A percentile compares a stretch with the other conserved stretches of the same genome.
Conservation (phyloP, 495 filamentous ascomycete species). For the Hapsidospora chrysogenum region DNA sequence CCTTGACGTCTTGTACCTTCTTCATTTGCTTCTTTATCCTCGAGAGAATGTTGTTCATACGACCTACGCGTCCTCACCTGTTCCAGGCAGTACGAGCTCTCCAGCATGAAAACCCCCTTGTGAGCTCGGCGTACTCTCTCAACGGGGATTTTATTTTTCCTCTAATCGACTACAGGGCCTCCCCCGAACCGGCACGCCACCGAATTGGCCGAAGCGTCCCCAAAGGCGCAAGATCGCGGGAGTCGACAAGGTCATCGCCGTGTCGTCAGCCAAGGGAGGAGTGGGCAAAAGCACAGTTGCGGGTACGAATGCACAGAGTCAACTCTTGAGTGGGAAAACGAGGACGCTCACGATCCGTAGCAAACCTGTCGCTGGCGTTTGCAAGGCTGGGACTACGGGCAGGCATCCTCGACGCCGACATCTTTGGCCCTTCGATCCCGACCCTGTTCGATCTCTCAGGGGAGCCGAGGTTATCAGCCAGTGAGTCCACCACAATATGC, state of each 20-base stretch:
- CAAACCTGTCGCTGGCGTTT: conserved; percentile 76
- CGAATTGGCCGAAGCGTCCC: conserved; percentile 70
- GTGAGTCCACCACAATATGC: conserved; percentile 25
- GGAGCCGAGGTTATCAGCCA: conserved; percentile 48
- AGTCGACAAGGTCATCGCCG: conserved; percentile 75
- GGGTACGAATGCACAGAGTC: too few species aligned
- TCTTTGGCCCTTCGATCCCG: conserved; percentile 91
- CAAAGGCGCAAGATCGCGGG: conserved; percentile 59
- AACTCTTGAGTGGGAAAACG: too few species aligned
- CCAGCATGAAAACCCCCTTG: conserved; percentile 85
- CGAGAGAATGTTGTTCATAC: too few species aligned
- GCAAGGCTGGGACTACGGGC: conserved; percentile 61
- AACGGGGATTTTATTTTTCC: too few species aligned
- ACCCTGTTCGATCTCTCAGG: conserved; percentile 68
- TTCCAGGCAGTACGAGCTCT: conserved; percentile 48
- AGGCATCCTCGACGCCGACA: conserved; percentile 87
- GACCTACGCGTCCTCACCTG: conserved; percentile 22
- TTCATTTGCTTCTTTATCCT: not conserved
- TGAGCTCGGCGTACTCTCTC: too few species aligned
- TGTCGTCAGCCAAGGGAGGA: conserved; percentile 91
- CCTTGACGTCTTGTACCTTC: not conserved
- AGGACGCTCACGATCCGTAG: conserved; percentile 18
- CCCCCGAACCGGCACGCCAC: conserved; percentile 61
- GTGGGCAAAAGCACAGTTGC: conserved; percentile 94
- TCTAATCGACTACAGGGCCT: conserved; percentile 66